These are phyloP conservation scores for Spongospora subterranea DNA, from an alignment of 208 protist genomes.

Conservation along the genomic window DNA sequence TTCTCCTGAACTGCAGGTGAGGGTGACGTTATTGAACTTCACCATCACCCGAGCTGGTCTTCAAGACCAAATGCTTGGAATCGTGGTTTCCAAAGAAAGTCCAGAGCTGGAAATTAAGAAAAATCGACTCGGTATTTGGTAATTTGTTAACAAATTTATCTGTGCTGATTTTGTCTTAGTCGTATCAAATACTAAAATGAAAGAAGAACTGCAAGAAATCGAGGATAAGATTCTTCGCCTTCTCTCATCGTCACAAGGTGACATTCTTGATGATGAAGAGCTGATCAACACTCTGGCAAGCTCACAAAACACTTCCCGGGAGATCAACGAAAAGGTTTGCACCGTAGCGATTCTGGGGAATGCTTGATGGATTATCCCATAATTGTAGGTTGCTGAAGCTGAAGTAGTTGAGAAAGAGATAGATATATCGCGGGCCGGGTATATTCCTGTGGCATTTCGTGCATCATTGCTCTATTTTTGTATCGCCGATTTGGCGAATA, in stretches of 20 bases:
- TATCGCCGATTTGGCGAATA: slow-evolving; percentile 89
- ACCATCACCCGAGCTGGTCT: slow-evolving; percentile 94
- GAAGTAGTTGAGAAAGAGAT: slow-evolving; percentile 94
- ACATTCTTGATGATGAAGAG: slow-evolving; percentile 95
- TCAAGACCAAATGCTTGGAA: slow-evolving; percentile 96
- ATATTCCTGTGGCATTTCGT: slow-evolving; percentile 90
- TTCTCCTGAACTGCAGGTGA: slow-evolving; percentile 90
- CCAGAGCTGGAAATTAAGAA: slow-evolving; percentile 93
- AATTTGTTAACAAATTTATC: slow-evolving; percentile 6
- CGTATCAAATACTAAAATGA: slow-evolving; percentile 92
- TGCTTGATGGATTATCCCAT: neutral
- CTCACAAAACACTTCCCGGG: slow-evolving; percentile 82
- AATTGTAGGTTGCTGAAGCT: slow-evolving; percentile 83
- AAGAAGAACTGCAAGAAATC: slow-evolving; percentile 91
- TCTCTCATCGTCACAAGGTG: slow-evolving; percentile 89
- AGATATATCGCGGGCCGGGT: slow-evolving; percentile 91
- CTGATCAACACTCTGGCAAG: slow-evolving; percentile 94
- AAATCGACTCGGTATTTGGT: slow-evolving; percentile 68
- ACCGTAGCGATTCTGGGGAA: neutral
- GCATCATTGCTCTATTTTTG: slow-evolving; percentile 96
- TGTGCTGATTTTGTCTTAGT: too few relatives aligned
- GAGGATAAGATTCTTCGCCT: slow-evolving; percentile 94
- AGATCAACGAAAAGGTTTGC: slow-evolving; percentile 83
- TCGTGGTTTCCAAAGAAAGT: slow-evolving; percentile 93
- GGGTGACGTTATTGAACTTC: slow-evolving; percentile 98